Conservation (phyloP, 2,329 filamentous ascomycete genomes). For the Verticillium klebahnii region DNA sequence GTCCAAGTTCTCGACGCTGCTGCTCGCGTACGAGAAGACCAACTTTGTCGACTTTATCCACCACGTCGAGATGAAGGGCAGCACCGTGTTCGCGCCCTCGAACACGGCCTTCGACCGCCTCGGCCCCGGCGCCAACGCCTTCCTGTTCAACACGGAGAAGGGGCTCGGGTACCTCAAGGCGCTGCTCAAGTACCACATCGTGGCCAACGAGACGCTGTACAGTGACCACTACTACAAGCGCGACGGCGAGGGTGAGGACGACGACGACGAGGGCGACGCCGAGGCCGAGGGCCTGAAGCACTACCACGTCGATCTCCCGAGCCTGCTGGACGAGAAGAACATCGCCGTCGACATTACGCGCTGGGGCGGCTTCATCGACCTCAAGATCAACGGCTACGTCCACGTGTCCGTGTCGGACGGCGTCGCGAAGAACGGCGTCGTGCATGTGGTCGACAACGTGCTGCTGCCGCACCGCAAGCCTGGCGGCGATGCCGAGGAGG, state of each 20-base stretch:
- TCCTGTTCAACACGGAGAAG: conserved; percentile 72
- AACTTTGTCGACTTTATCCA: conserved; percentile 60
- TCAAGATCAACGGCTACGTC: conserved; percentile 72
- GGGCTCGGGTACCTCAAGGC: conserved; percentile 74
- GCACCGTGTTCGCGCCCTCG: conserved; percentile 75
- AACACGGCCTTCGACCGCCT: conserved; percentile 78
- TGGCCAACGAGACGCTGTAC: conserved; percentile 72
- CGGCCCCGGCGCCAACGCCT: conserved; percentile 69
- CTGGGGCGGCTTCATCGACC: conserved; percentile 62
- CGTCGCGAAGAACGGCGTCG: conserved; percentile 72
- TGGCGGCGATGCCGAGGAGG: conserved; percentile 40
- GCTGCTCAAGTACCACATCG: conserved; percentile 74
- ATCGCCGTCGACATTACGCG: conserved; percentile 67
- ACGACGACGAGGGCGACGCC: conserved; percentile 20
- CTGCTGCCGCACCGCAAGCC: conserved; percentile 68
- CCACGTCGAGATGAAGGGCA: conserved; percentile 52
- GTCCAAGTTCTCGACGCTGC: conserved; percentile 70
- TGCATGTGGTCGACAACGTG: conserved; percentile 70
- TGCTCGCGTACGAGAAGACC: conserved; percentile 70
- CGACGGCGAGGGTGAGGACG: conserved; percentile 9
- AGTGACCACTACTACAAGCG: conserved; percentile 72
- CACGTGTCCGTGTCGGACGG: conserved; percentile 64
- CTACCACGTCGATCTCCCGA: conserved; percentile 67
- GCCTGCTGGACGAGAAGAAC: conserved; percentile 60
- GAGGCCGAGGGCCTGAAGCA: conserved; percentile 36